These are phyloP conservation scores for Ceratobasidium sp. DNA, from an alignment of 1,284 basidiomycete genomes.

Conservation along the genomic window DNA sequence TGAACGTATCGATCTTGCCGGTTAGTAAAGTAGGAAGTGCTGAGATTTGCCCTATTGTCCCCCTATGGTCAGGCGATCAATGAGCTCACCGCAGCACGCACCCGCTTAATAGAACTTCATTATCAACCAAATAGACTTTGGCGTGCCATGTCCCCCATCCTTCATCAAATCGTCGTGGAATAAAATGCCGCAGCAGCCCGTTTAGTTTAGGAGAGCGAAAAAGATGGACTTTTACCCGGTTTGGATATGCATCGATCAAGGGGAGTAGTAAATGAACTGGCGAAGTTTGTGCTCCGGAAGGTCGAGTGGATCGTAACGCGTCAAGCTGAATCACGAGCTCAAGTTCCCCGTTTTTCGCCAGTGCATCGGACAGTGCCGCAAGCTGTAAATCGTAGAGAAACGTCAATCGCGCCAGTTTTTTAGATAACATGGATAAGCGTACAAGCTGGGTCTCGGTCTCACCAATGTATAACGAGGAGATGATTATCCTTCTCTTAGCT, in stretches of 20 bases:
- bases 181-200: slow-evolving; percentile 78
- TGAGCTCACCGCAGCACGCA: slow-evolving; percentile 62
- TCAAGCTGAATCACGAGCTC: slow-evolving; percentile 86
- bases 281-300: slow-evolving; percentile 61
- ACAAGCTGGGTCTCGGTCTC: slow-evolving; percentile 78
- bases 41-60: slow-evolving; percentile 88
- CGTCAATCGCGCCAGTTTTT: slow-evolving; percentile 18
- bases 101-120: slow-evolving; percentile 95
- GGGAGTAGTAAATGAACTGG: slow-evolving; percentile 83
- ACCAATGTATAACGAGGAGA: slow-evolving; percentile 89
- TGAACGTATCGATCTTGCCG: slow-evolving; percentile 95
- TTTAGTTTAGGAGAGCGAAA: slow-evolving; percentile 90
- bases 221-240: slow-evolving; percentile 81
- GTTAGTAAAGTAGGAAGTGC: slow-evolving; percentile 93
- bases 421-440: slow-evolving; percentile 55
- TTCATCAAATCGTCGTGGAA: slow-evolving; percentile 96
- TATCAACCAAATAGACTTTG: slow-evolving; percentile 95
- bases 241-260: slow-evolving; percentile 78
- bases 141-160: slow-evolving; percentile 99
- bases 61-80: slow-evolving; percentile 44
- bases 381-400: slow-evolving; percentile 66
- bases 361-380: slow-evolving; percentile 71
- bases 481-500: slow-evolving; percentile 82
- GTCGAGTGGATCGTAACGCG: slow-evolving; percentile 91
- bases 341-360: slow-evolving; percentile 73